Conservation (phyloP, 1,139 yeast species). For the Suhomyces anneliseae region DNA sequence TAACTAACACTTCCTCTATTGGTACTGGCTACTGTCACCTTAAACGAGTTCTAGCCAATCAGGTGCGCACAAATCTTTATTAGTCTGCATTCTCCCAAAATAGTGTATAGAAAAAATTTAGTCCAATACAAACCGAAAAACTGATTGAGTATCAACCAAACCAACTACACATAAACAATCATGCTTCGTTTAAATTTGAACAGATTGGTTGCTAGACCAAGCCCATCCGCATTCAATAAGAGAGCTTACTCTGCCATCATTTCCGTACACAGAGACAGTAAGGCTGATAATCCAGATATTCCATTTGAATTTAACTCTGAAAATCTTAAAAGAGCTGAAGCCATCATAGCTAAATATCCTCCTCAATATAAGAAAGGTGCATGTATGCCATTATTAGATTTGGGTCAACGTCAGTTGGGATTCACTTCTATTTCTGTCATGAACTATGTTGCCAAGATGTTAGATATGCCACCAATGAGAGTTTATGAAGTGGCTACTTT, state of each 20-base stretch:
- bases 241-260: conserved; percentile 43
- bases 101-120: conserved; percentile 10
- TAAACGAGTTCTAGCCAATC: conserved; percentile 20
- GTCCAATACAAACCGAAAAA: conserved; percentile 3
- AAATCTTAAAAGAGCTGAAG: conserved; percentile 68
- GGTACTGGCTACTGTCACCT: background rate
- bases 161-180: background rate
- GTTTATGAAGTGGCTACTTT: conserved; percentile 92
- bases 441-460: conserved; percentile 85
- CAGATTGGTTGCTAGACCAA: conserved; percentile 6
- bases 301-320: conserved; percentile 77
- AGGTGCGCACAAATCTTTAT: conserved; percentile 16
- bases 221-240: conserved; percentile 14
- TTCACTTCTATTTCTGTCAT: conserved; percentile 87
- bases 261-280: conserved; percentile 73
- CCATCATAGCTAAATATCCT: conserved; percentile 77
- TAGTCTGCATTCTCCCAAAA: conserved; percentile 9
- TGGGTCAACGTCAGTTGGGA: conserved; percentile 88
- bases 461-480: conserved; percentile 94
- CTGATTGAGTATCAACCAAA: background rate
- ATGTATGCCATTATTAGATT: conserved; percentile 80
- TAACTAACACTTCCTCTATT: too few relatives aligned
- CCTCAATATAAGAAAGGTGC: conserved; percentile 87
- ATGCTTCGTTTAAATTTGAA: conserved; percentile 17
- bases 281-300: conserved; percentile 63